Conservation (phyloP, 176 grass and related monocot genomes). For the Triticum aestivum region DNA sequence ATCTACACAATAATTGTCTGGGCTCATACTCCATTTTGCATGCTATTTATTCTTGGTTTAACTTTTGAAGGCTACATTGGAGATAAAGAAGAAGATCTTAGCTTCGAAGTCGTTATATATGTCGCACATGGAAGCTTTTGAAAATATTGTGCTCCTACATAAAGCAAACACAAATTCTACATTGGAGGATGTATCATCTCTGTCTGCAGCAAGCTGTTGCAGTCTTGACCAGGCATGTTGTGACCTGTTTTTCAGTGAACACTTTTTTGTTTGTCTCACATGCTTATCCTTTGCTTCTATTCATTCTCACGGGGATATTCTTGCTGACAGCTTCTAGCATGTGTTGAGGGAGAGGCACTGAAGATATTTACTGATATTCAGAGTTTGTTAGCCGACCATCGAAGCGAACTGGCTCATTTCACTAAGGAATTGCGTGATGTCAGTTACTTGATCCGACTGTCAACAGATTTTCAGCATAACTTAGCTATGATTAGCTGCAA, state of each 20-base stretch:
- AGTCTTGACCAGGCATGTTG: constrained; percentile 82
- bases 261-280: background rate
- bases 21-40: background rate
- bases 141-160: constrained; percentile 88
- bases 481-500: constrained; percentile 8
- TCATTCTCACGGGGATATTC: constrained; percentile 28
- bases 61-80: constrained; percentile 54
- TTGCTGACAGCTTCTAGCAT: constrained; percentile 65
- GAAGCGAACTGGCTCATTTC: constrained; percentile 70
- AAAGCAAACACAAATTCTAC: constrained; percentile 74
- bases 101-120: constrained; percentile 76
- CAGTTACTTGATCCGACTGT: constrained; percentile 27
- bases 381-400: constrained; percentile 62
- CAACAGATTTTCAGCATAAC: background rate
- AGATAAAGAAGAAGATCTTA: constrained; percentile 80
- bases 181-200: constrained; percentile 75
- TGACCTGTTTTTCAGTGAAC: background rate
- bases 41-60: constrained; percentile 14
- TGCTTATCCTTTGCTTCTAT: background rate
- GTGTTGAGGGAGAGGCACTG: constrained; percentile 62
- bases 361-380: constrained; percentile 67
- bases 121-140: constrained; percentile 84
- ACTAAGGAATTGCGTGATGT: constrained; percentile 82
- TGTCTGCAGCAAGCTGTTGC: constrained; percentile 61
- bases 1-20: background rate